A percentile compares a stretch with the other conserved stretches of the same genome.
Conservation (phyloP, 441 rosid genomes). For the Pelargonium fulgidum region DNA sequence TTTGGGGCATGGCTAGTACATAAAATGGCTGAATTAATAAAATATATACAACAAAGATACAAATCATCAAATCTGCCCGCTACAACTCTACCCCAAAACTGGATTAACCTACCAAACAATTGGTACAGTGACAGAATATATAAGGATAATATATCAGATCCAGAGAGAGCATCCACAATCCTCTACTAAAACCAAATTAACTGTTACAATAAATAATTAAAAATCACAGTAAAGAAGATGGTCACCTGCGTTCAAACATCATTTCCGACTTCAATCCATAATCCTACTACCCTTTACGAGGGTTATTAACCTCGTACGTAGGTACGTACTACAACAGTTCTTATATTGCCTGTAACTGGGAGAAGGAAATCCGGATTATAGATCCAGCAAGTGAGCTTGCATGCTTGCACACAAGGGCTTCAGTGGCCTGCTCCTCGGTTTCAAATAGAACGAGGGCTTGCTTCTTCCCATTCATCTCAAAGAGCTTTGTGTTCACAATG, state of each 20-base stretch:
- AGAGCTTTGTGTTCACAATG: constrained; percentile 64
- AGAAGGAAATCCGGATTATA: constrained; percentile 82
- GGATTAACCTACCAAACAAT: neutral
- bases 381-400: constrained; percentile 77
- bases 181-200: neutral
- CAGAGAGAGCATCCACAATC: neutral
- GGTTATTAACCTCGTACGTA: neutral
- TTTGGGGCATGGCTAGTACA: too few relatives aligned
- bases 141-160: neutral
- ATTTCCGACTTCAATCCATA: neutral
- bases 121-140: neutral
- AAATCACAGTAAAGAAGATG: neutral
- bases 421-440: constrained; percentile 86
- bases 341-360: constrained; percentile 84
- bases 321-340: constrained; percentile 26
- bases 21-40: too few relatives aligned
- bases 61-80: too few relatives aligned
- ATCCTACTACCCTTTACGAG: neutral
- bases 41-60: too few relatives aligned
- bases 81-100: neutral
- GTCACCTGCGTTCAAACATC: too few relatives aligned
- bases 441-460: constrained; percentile 84
- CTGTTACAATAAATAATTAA: neutral
- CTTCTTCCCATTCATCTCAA: constrained; percentile 95
- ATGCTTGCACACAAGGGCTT: constrained; percentile 89